phyloP scores from a whole-genome alignment of 177 flowering plant genomes.

The Vitis hybrid region DNA sequence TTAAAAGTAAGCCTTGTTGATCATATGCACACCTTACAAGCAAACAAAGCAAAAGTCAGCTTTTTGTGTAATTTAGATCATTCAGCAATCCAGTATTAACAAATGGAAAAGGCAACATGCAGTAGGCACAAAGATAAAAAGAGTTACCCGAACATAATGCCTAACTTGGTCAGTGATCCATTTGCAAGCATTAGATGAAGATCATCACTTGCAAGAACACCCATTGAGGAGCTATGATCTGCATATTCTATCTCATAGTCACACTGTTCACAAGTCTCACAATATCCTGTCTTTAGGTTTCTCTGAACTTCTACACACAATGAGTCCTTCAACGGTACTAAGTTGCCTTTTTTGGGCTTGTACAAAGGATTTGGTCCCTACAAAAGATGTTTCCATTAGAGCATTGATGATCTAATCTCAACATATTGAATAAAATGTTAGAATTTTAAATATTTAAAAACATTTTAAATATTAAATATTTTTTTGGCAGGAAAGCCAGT shows the following conservation, averaged over 20 bases:
- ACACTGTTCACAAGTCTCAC: slow-evolving; percentile 62
- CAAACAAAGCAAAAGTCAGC: slow-evolving; percentile 6
- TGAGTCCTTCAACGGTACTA: slow-evolving; percentile 50
- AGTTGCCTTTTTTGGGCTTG: slow-evolving; percentile 50
- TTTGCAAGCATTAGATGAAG: slow-evolving; percentile 47
- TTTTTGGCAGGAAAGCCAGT: background rate
- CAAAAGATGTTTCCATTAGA: slow-evolving; percentile 24
- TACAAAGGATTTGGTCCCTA: slow-evolving; percentile 77
- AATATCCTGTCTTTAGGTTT: slow-evolving; percentile 25
- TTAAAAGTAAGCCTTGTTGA: slow-evolving; percentile 67
- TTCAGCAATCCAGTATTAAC: background rate
- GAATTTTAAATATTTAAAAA: background rate
- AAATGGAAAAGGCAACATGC: background rate
- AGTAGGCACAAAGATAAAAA: background rate
- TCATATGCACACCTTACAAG: slow-evolving; percentile 71
- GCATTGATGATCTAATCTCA: background rate
- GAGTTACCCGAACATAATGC: slow-evolving; percentile 63
- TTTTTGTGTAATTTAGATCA: background rate
- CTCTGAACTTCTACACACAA: slow-evolving; percentile 55
- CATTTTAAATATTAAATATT: too few species aligned
- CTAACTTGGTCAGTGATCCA: slow-evolving; percentile 43
- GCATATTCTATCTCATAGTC: slow-evolving; percentile 85
- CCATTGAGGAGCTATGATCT: slow-evolving; percentile 77
- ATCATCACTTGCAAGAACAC: slow-evolving; percentile 73
- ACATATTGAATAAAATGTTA: background rate